Base-by-base conservation (phyloP, 2,329 filamentous ascomycete genomes). In the Aureobasidium namibiae region DNA sequence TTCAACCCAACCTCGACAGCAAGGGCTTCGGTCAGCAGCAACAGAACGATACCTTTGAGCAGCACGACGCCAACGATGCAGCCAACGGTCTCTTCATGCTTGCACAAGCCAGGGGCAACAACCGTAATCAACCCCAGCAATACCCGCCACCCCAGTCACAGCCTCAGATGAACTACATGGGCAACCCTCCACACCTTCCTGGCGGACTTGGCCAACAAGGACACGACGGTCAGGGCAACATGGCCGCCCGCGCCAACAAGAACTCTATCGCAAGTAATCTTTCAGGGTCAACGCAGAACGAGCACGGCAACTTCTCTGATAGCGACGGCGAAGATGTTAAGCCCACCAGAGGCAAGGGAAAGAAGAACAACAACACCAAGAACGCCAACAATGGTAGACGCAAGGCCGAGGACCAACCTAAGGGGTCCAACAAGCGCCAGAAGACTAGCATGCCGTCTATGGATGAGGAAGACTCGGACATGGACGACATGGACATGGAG, bases 61-160 rank as follows among this genome's bases (percentile, higher is more conserved):
- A 91, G 42, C 90, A 95, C 73, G 92, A 96, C 69, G 85, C 85
- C 56, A 95, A 92, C 67, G 92, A 96, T 75, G 94, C 92, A 44
- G 94, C 92, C 54, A 97, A 96, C 70, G 92, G 94, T 31, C 80
- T 99, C 0, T 95, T 90, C 67, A 87, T 96, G 82, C 80, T 99
- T 61, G 92, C 94, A 1, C 86, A 90, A 68, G 84, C 85, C 58
- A 82, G 82, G 60, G 80, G 48, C 34, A 74, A 79, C 36, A 80
- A 79, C 70, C 74, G 72, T 59, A 62, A 85, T 76, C 79, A 82
- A 75, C 44, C 46, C 24, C 68, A 70, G 44, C 64, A 64, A 29
- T 75, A 80, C 71, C 61, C 83, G 29, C 72, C 76, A 68, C 69
- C 73, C 7, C 67, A 67, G 38, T 71, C 71, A 58, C 70, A 69